Evolutionary conservation across 352 stramenopile species (phyloP).

Genomic region (Globisporangium camurandrum): DNA sequence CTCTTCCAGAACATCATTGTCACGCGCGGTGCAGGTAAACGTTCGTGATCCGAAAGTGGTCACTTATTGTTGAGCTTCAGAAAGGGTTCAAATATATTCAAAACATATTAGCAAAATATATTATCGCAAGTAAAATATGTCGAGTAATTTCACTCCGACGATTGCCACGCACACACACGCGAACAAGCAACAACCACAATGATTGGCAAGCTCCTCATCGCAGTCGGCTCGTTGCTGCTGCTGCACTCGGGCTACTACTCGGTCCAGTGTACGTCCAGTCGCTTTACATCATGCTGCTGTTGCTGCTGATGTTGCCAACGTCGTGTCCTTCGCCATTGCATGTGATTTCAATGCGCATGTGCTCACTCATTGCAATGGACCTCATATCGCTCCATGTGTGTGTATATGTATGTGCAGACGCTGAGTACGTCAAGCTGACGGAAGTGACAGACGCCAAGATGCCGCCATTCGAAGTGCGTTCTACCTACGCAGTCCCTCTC

Average conservation of each 20-base stretch:
- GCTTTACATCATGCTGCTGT: no score
- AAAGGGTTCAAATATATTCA: background rate
- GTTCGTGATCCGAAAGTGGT: background rate
- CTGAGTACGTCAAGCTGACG: slow-evolving; percentile 66
- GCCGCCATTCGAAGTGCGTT: slow-evolving; percentile 44
- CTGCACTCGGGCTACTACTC: slow-evolving; percentile 79
- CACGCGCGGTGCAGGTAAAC: background rate
- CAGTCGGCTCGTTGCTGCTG: slow-evolving; percentile 53
- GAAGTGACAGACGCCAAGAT: slow-evolving; percentile 66
- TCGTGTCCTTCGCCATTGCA: no score
- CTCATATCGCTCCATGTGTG: background rate
- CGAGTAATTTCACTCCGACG: no score
- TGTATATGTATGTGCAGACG: slow-evolving; percentile 27
- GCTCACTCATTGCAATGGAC: background rate
- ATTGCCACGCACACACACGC: background rate
- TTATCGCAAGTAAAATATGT: no score
- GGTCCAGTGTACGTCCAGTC: slow-evolving; percentile 48
- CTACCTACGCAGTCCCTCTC: no score
- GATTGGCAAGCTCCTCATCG: slow-evolving; percentile 66
- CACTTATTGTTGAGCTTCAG: background rate
- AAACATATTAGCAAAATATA: background rate
- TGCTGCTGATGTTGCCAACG: no score
- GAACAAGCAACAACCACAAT: no score
- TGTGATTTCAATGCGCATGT: no score
- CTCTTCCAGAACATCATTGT: slow-evolving; percentile 42